Conservation (phyloP, 2,329 filamentous ascomycete species). For the Davidsoniella eucalypti region DNA sequence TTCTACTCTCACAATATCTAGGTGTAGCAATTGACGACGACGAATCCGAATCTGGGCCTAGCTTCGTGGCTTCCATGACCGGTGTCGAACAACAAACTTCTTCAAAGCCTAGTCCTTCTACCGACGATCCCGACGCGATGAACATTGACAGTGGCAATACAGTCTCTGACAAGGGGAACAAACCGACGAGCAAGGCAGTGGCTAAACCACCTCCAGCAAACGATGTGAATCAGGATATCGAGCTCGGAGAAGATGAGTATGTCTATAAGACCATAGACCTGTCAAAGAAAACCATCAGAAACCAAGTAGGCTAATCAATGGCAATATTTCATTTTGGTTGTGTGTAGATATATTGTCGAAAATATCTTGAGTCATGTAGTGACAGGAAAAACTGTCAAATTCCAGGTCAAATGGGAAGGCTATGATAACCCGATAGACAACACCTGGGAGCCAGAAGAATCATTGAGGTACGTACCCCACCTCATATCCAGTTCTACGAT, state of each 20-base stretch:
- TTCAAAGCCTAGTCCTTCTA: too few species aligned
- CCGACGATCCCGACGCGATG: too few species aligned
- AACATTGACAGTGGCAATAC: too few species aligned
- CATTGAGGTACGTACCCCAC: slow-evolving; percentile 35
- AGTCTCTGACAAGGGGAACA: too few species aligned
- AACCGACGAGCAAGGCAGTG: too few species aligned
- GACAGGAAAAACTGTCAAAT: slow-evolving; percentile 37
- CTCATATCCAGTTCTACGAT: background rate
- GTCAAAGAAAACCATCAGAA: slow-evolving; percentile 23
- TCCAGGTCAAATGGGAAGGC: slow-evolving; percentile 68
- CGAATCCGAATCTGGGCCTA: slow-evolving; percentile 1
- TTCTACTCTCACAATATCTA: too few species aligned
- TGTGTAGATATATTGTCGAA: slow-evolving; percentile 41
- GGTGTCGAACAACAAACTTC: too few species aligned
- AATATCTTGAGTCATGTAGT: slow-evolving; percentile 52
- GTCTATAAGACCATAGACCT: slow-evolving; percentile 24
- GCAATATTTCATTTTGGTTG: background rate
- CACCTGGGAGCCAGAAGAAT: slow-evolving; percentile 68
- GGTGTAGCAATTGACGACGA: slow-evolving; percentile 2
- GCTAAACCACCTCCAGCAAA: too few species aligned
- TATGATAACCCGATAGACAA: slow-evolving; percentile 52
- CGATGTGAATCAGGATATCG: too few species aligned
- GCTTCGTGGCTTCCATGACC: background rate
- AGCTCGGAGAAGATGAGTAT: slow-evolving; percentile 15
- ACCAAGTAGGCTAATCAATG: slow-evolving; percentile 19